phyloP scores from a whole-genome alignment of 2,329 filamentous ascomycete genomes.

The Lecanoromycetidae sp. region DNA sequence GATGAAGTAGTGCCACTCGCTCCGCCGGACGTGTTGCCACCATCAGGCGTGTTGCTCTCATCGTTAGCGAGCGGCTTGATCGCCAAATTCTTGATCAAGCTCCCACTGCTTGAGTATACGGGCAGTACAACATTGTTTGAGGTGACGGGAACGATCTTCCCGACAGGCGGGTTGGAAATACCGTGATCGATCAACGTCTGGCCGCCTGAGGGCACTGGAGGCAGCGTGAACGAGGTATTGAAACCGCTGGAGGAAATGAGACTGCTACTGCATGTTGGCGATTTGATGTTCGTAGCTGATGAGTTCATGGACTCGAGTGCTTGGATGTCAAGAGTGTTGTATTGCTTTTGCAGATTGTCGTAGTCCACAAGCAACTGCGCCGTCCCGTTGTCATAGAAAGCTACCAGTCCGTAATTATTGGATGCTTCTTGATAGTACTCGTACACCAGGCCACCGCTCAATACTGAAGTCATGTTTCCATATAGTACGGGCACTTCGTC shows the following conservation, averaged over 20 bases:
- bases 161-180: conserved; percentile 34
- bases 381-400: conserved; percentile 46
- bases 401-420: conserved; percentile 45
- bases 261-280: conserved; percentile 52
- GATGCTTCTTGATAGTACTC: conserved; percentile 36
- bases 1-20: conserved; percentile 6
- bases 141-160: conserved; percentile 46
- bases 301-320: conserved; percentile 53
- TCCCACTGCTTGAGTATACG: conserved; percentile 46
- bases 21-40: conserved; percentile 27
- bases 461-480: conserved; percentile 45
- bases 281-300: conserved; percentile 39
- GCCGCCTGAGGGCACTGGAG: conserved; percentile 53
- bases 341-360: conserved; percentile 63
- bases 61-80: conserved; percentile 43
- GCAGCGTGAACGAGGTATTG: conserved; percentile 68
- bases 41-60: conserved; percentile 44
- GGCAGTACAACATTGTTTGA: conserved; percentile 43
- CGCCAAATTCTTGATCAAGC: conserved; percentile 49
- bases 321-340: conserved; percentile 59
- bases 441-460: conserved; percentile 47
- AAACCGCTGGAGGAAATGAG: conserved; percentile 59
- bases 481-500: conserved; percentile 51
- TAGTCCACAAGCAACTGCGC: conserved; percentile 52
- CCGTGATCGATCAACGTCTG: conserved; percentile 65